Conservation (phyloP, 768 basidiomycete species). For the Russula dissimulans region DNA sequence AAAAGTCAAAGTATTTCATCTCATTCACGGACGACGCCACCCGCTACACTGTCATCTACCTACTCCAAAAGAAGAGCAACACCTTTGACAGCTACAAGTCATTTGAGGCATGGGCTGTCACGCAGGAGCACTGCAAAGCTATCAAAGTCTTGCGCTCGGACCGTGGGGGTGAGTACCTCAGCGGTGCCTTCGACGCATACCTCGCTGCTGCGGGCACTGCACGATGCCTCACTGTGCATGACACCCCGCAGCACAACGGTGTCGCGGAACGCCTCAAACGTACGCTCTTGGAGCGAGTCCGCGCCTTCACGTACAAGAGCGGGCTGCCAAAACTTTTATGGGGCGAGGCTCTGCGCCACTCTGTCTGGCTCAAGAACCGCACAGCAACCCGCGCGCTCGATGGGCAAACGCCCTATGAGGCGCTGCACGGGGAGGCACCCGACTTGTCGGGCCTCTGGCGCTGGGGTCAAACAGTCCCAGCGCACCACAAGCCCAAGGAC, state of each 20-base stretch:
- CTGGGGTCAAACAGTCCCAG: not conserved
- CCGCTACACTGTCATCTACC: not conserved
- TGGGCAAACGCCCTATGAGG: conserved; percentile 11
- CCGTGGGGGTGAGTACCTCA: not conserved
- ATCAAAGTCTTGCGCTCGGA: not conserved
- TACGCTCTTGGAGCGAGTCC: not conserved
- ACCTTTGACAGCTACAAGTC: not conserved
- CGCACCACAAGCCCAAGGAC: not conserved
- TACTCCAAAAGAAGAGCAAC: not conserved
- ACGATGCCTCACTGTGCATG: not conserved
- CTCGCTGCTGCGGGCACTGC: not conserved
- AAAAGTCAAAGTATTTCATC: too few relatives aligned
- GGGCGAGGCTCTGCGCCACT: not conserved
- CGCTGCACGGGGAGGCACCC: not conserved
- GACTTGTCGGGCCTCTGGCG: not conserved
- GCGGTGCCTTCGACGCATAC: not conserved
- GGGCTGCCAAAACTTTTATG: not conserved
- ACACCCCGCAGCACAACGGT: not conserved
- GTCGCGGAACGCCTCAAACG: not conserved
- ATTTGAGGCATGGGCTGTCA: not conserved
- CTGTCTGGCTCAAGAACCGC: not conserved
- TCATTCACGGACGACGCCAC: not conserved
- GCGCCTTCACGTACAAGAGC: not conserved
- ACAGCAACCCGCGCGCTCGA: conserved; percentile 16
- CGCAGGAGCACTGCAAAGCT: not conserved